Evolutionary conservation across 768 basidiomycete genomes (phyloP).

Genomic region (Amanita pallidorosea): DNA sequence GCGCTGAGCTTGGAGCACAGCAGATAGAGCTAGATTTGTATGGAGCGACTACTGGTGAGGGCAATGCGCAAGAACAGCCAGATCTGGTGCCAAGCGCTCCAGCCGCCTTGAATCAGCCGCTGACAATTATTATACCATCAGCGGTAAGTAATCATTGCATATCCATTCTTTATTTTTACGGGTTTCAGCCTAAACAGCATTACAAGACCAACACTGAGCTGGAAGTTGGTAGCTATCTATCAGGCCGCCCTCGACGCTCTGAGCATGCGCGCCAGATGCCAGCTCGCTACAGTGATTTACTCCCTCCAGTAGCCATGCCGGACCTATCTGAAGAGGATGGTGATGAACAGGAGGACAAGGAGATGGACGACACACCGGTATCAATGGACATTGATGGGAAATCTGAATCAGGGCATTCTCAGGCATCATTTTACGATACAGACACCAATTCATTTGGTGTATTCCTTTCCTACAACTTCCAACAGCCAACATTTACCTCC

Average conservation of each 20-base stretch:
- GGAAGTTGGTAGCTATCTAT: neutral
- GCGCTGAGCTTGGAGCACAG: neutral
- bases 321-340: neutral
- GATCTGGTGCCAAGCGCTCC: neutral
- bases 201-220: neutral
- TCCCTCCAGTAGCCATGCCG: neutral
- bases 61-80: no score
- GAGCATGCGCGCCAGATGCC: neutral
- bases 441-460: neutral
- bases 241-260: constrained; percentile 1
- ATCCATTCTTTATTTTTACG: neutral
- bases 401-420: no score
- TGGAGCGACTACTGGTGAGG: no score
- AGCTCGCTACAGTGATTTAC: neutral
- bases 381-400: no score
- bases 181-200: neutral
- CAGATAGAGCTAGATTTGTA: neutral
- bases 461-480: neutral
- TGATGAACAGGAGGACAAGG: neutral
- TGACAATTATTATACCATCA: neutral
- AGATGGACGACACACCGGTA: neutral
- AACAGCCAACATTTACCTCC: neutral
- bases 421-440: constrained; percentile 5
- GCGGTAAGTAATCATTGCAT: neutral
- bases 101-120: no score